Evolutionary conservation across 2,329 filamentous ascomycete genomes (phyloP).

Genomic region (Neurospora sp.): DNA sequence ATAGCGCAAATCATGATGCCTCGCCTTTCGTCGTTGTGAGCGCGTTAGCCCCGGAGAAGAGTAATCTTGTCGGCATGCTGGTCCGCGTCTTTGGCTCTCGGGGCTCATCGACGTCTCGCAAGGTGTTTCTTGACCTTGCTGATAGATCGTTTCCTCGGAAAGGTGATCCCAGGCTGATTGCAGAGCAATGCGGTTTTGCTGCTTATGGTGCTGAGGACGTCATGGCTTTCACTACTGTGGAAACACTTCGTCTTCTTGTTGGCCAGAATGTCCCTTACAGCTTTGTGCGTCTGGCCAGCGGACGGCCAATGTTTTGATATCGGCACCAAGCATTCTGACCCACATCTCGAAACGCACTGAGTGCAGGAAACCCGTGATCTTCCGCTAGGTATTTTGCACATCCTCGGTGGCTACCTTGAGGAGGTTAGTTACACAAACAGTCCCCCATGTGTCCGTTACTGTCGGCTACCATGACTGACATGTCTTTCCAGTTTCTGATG

Average conservation of each 20-base stretch:
- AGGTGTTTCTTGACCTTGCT: constrained; percentile 74
- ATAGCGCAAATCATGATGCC: constrained; percentile 13
- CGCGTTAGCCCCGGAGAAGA: constrained; percentile 68
- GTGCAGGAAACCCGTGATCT: neutral
- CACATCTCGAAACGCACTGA: neutral
- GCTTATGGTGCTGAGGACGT: constrained; percentile 73
- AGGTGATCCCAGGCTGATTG: constrained; percentile 57
- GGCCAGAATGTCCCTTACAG: constrained; percentile 83
- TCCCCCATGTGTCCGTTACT: neutral
- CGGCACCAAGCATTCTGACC: neutral
- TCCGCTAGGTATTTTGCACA: neutral
- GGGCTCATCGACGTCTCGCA: constrained; percentile 36
- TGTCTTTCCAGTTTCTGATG: neutral
- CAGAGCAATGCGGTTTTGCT: constrained; percentile 65
- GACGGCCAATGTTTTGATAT: constrained; percentile 36
- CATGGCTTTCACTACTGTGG: constrained; percentile 74
- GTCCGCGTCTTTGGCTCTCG: constrained; percentile 58
- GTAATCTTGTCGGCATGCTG: constrained; percentile 65
- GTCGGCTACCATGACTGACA: neutral
- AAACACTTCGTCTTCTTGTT: constrained; percentile 66
- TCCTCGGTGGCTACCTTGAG: neutral
- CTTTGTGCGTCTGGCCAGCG: constrained; percentile 66
- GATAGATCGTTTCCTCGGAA: constrained; percentile 50
- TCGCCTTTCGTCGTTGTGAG: constrained; percentile 76
- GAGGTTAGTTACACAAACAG: neutral